Base-by-base conservation (phyloP, 2,329 filamentous ascomycete genomes). In the Aureobasidium pullulans region DNA sequence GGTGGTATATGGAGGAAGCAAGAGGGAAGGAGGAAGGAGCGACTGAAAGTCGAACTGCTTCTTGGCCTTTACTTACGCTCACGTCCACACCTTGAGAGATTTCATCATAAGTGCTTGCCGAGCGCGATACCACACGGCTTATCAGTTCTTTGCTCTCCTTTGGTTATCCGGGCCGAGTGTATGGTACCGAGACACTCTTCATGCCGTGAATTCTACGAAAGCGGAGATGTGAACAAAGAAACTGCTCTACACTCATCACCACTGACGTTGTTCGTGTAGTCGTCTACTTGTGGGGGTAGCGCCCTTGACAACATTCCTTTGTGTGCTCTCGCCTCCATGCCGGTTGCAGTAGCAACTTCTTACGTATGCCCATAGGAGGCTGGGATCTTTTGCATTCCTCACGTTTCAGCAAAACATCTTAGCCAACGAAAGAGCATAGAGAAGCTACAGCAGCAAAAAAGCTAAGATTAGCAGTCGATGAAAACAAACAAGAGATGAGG, bases 401-500 rank as follows among this genome's bases (percentile, higher is more conserved):
- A 6, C 3, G 54, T 31, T 54, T 40, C 36, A 40, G 16, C 48
- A 52, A 6, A 40, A 29, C 23, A 49, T 19, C n/a, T 10, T 4
- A 49, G 32, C n/a, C 6, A 36, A 15, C 19, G 4, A 7, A 1
- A 15, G 7, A 42, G 28, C 23, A 23, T 23, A 23, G 23, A 23
- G 23, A 23, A 23, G 23, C 23, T 4, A 19, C 23, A 23, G 23
- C 23, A 23, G 23, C 23, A 5, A 11, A 7, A 40, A 6, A 40
- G 19, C 49, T 23, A 40, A 19, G 36, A 52, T 52, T 32, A 40
- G 36, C 49, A 40, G 11, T 44, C 2, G 50, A 44, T 39, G 50
- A 57, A 57, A 57, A 57, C 54, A 57, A 57, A 48, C 43, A 47
- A 47, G 37, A 11, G 23, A n/a, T 16, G 23, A 57, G 54, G 43